Conservation (phyloP, 1,139 yeast species). For the Diutina pseudorugosa region DNA sequence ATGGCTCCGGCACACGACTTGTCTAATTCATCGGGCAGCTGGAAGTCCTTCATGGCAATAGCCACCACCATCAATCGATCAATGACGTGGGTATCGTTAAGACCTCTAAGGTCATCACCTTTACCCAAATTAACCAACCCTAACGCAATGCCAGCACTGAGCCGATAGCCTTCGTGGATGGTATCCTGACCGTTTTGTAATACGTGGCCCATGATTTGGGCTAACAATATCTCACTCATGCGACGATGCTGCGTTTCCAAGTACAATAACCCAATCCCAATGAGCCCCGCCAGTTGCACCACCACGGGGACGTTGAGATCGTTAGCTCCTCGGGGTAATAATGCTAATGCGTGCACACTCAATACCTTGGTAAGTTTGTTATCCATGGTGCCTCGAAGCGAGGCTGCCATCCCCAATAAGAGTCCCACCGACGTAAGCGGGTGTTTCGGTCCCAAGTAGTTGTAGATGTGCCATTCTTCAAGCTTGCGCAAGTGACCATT, state of each 20-base stretch:
- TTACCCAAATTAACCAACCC: constrained; percentile 83
- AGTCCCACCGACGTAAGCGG: constrained; percentile 77
- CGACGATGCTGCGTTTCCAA: constrained; percentile 70
- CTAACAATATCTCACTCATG: constrained; percentile 71
- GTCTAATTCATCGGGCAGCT: constrained; percentile 51
- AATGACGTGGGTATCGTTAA: constrained; percentile 60
- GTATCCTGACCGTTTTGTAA: constrained; percentile 44
- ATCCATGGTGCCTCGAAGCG: constrained; percentile 76
- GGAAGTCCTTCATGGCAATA: constrained; percentile 54
- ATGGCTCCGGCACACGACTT: constrained; percentile 76
- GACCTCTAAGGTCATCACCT: constrained; percentile 51
- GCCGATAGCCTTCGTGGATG: constrained; percentile 71
- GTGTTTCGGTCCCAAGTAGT: constrained; percentile 85
- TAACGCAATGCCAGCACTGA: constrained; percentile 80
- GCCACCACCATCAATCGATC: constrained; percentile 54
- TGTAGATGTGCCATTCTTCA: constrained; percentile 96
- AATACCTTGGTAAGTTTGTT: constrained; percentile 78
- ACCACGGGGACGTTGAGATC: constrained; percentile 73
- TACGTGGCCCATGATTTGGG: constrained; percentile 50
- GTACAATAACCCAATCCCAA: constrained; percentile 83
- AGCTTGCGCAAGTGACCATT: constrained; percentile 76
- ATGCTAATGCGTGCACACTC: constrained; percentile 86
- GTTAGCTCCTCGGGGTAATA: constrained; percentile 83
- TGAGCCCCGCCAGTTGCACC: constrained; percentile 85
- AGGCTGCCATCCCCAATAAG: constrained; percentile 86